Evolutionary conservation across 805 yeast genomes (phyloP).

Genomic region (Kluyveromyces wickerhamii): DNA sequence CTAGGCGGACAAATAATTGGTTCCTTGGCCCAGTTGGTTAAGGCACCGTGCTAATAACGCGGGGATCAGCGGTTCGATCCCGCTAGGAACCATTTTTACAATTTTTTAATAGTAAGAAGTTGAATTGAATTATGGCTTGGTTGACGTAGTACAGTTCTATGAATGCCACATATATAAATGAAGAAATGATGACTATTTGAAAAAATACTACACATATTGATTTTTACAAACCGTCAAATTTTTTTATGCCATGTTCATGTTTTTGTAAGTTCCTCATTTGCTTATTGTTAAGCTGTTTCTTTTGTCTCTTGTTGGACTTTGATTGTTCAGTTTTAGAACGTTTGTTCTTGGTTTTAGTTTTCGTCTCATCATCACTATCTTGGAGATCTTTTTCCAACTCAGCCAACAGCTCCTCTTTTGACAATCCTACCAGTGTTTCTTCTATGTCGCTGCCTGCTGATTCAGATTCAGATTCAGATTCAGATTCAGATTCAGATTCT

Average conservation of each 20-base stretch:
- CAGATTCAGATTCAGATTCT: slow-evolving; percentile 21
- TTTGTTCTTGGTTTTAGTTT: slow-evolving; percentile 11
- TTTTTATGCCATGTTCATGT: slow-evolving; percentile 57
- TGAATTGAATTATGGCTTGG: too few relatives aligned
- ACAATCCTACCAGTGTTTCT: slow-evolving; percentile 14
- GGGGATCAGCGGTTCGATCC: slow-evolving; percentile 33
- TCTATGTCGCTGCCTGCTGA: slow-evolving; percentile 3
- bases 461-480: slow-evolving; percentile 15
- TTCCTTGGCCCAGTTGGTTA: slow-evolving; percentile 32
- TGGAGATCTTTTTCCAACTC: slow-evolving; percentile 25
- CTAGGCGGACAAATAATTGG: slow-evolving; percentile 9
- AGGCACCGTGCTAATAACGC: slow-evolving; percentile 32
- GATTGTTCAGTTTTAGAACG: slow-evolving; percentile 7
- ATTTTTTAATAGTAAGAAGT: too few relatives aligned
- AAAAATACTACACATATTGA: slow-evolving; percentile 1
- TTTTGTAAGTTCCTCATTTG: slow-evolving; percentile 41
- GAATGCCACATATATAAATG: slow-evolving; percentile 4
- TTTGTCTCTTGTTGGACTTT: slow-evolving; percentile 26
- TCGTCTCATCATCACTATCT: slow-evolving; percentile 11
- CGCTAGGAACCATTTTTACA: slow-evolving; percentile 27
- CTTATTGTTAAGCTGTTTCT: slow-evolving; percentile 34
- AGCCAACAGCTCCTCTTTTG: slow-evolving; percentile 26
- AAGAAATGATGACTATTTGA: background rate
- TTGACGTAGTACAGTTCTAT: too few relatives aligned
- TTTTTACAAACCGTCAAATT: slow-evolving; percentile 56